These are phyloP conservation scores for Warburgia ugandensis DNA, from an alignment of 164 flowering plant genomes.

Conservation along the genomic window DNA sequence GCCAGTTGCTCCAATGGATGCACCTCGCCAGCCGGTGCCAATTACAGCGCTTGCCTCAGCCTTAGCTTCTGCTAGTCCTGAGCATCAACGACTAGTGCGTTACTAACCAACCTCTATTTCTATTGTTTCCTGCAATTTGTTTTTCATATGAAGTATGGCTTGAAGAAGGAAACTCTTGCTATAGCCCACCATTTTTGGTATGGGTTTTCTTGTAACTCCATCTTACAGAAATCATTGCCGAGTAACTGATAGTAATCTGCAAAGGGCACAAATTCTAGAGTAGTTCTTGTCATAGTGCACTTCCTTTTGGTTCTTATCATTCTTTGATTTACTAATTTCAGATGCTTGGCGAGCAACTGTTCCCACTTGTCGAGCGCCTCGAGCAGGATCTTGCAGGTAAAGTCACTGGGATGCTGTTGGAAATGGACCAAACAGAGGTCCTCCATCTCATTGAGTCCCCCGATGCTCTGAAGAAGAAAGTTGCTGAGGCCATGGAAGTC, in stretches of 20 bases:
- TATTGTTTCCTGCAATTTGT: neutral
- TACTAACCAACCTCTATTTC: neutral
- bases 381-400: slow-evolving; percentile 44
- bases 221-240: no score
- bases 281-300: no score
- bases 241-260: no score
- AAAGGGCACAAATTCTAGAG: no score
- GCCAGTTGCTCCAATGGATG: slow-evolving; percentile 30
- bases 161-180: no score
- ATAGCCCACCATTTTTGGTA: no score
- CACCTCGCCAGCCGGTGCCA: slow-evolving; percentile 31
- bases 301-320: neutral
- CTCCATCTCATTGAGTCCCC: slow-evolving; percentile 72
- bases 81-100: slow-evolving; percentile 43
- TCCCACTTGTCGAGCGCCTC: slow-evolving; percentile 55
- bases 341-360: slow-evolving; percentile 76
- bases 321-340: slow-evolving; percentile 16
- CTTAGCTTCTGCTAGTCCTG: slow-evolving; percentile 57
- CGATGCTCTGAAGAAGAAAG: slow-evolving; percentile 62
- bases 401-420: slow-evolving; percentile 72
- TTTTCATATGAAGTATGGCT: no score
- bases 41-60: slow-evolving; percentile 56
- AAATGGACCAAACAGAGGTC: slow-evolving; percentile 80
- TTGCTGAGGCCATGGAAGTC: slow-evolving; percentile 59
- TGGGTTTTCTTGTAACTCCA: no score